Evolutionary conservation across 2,329 filamentous ascomycete species (phyloP).

Genomic region (Emergomyces orientalis): DNA sequence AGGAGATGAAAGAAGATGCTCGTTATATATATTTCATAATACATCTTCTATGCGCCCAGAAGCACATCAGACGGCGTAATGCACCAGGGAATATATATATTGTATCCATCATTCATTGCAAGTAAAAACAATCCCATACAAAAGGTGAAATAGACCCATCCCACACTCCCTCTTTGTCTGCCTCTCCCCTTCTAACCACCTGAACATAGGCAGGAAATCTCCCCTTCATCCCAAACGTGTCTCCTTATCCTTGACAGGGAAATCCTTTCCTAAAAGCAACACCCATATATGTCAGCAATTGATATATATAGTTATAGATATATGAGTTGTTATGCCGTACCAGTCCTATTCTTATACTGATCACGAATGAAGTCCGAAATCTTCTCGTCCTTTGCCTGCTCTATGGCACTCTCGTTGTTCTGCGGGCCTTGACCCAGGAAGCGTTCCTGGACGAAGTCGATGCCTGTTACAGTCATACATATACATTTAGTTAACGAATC

Average conservation of each 20-base stretch:
- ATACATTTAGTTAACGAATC: background rate
- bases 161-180: background rate
- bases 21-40: background rate
- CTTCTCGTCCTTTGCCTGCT: conserved; percentile 67
- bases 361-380: conserved; percentile 27
- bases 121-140: background rate
- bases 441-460: conserved; percentile 71
- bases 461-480: conserved; percentile 39
- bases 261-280: conserved; percentile 1
- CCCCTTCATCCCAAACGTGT: background rate
- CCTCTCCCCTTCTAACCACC: background rate
- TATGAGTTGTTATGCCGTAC: background rate
- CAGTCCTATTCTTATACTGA: conserved; percentile 22
- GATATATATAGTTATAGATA: background rate
- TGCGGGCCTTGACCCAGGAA: conserved; percentile 61
- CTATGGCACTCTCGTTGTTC: conserved; percentile 60
- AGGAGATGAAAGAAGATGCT: background rate
- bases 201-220: background rate
- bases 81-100: background rate
- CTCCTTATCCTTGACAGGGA: conserved; percentile 5
- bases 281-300: background rate
- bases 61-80: background rate
- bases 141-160: background rate
- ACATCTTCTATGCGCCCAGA: background rate
- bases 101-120: background rate